These are phyloP conservation scores for Trematosphaeria pertusa DNA, from an alignment of 2,329 filamentous ascomycete species.

Conservation along the genomic window DNA sequence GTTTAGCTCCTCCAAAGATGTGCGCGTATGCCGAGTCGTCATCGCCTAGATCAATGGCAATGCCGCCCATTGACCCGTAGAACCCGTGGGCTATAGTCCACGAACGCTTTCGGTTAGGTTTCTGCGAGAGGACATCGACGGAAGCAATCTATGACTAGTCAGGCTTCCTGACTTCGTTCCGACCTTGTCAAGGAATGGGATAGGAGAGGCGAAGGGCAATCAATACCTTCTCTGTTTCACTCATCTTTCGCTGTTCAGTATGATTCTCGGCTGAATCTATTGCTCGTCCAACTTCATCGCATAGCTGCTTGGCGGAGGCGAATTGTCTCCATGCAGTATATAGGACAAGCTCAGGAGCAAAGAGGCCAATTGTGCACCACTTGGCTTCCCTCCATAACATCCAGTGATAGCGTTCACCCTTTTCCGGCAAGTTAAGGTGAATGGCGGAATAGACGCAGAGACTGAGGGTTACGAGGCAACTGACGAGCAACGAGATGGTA, in stretches of 20 bases:
- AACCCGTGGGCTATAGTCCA: conserved; percentile 7
- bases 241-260: too few relatives aligned
- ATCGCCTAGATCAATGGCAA: conserved; percentile 20
- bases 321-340: conserved; percentile 19
- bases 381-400: not conserved
- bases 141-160: too few relatives aligned
- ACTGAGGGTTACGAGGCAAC: conserved; percentile 4
- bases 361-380: conserved; percentile 7
- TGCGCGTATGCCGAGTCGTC: not conserved
- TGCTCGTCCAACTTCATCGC: conserved; percentile 8
- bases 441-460: conserved; percentile 7
- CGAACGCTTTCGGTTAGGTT: not conserved
- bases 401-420: not conserved
- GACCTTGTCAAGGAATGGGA: too few relatives aligned
- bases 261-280: not conserved
- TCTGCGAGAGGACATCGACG: too few relatives aligned
- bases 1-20: conserved; percentile 3
- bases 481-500: conserved; percentile 3
- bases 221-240: too few relatives aligned
- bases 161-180: too few relatives aligned
- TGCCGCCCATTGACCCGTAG: conserved; percentile 5
- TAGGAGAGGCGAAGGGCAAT: too few relatives aligned
- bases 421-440: conserved; percentile 3
- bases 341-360: conserved; percentile 8
- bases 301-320: conserved; percentile 14